Base-by-base conservation (phyloP, 768 basidiomycete genomes). In the Hygrocybe coccinea region DNA sequence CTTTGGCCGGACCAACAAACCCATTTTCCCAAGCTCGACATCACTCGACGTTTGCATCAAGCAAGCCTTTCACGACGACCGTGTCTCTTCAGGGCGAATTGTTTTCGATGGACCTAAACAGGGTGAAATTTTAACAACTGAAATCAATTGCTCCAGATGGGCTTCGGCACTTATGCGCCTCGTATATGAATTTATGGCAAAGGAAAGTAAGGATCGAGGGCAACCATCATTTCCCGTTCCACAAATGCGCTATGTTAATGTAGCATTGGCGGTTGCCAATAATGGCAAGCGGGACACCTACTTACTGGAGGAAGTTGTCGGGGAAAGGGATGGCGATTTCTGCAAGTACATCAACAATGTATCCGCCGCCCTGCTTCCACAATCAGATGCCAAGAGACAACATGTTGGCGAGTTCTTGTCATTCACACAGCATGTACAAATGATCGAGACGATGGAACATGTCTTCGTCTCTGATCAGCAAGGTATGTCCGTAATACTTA, bases 371-470 rank as follows among this genome's bases (percentile, higher is more conserved):
- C 60, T 60, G 1, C 53, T 60, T 29, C 29, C 47, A 15, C 10
- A 55, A 1, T 15, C 44, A 7, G 33, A 54, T 5, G 43, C 56
- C 3, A 49, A 50, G 4, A 52, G 58, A 21, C 14, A 46, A 17
- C 39, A 21, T 4, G 35, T 50, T n/a, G 64, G 60, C 1, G 37
- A 58, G 63, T 67, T 48, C 38, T 60, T 68, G 17, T 54, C 59
- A 1, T 67, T 69, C 49, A 54, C 38, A 1, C 66, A 69, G 43
- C 68, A 68, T 56, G 58, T 67, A 7, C 68, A 69, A 43, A 67
- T 62, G 44, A 54, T 43, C 19, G 61, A 65, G 54, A 68, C 64
- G 1, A 56, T 52, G 7, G 60, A 59, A 12, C 7, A 54, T 8
- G 64, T 55, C 0, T 69, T 67, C 50, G 34, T 69, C 12, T 64